Evolutionary conservation across 768 basidiomycete genomes (phyloP), one percentile per base, ranked within the genome.

Genomic region (Galerina marginata): DNA sequence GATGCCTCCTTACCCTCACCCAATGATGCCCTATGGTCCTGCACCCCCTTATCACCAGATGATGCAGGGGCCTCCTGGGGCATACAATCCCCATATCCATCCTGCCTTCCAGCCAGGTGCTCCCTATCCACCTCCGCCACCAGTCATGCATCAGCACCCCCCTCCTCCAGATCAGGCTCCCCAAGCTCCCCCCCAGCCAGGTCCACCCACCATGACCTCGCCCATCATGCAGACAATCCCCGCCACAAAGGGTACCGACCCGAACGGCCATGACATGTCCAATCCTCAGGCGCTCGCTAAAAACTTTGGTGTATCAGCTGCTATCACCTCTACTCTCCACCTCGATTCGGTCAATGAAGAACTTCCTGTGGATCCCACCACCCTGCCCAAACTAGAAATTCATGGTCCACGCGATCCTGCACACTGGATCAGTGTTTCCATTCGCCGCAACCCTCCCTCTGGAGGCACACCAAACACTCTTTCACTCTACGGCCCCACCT

Each of bases 251-350:
- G 92, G 91, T 51, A 85, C 87, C 64, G 93, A 94, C 69, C 93
- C 93, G 3, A 84, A 89, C 60, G 83, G 86, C 6, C 87, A 91
- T 64, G 91, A 95, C 72, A 83, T 93, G 81, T 89, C 91, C 51
- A 86, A 83, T 69, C 83, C 89, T 6, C 85, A 84, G 64, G 86
- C 89, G 25, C 83, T 93, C 50, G 92, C 90, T 43, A 90, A 87
- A 74, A 87, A 81, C 69, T 93, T 93, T 68, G 92, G 92, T 49
- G 92, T 93, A 29, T 84, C 88, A 51, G 78, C 86, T 26, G 81
- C 83, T 44, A 92, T 93, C 64, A 85, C 92, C 53, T 83, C 77
- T 59, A 86, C 86, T 61, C 79, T 87, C 61, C 85, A 83, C 59
- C 77, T 92, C 47, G 77, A 81, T 54, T 71, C 65, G 16, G 89